Base-by-base conservation (phyloP, 257 asterid species). In the Fraxinus pennsylvanica region DNA sequence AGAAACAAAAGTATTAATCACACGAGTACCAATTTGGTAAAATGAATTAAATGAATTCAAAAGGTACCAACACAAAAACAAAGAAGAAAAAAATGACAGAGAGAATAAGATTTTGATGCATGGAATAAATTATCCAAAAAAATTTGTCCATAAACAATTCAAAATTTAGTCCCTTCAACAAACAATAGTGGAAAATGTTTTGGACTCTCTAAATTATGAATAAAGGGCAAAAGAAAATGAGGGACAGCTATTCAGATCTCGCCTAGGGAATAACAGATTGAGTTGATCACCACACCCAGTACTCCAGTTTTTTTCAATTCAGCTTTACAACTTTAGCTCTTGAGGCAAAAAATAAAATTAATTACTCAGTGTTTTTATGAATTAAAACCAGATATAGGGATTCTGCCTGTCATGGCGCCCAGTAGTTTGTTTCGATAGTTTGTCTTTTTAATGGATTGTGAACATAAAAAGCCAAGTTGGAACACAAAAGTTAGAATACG, bases 1-100 rank as follows among this genome's bases (percentile, higher is more conserved):
- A 7, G 35, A 57, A 36, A 27, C 5, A 71, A 47, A 67, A 22
- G 57, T 22, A 77, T 14, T 6, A 30, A 35, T 52, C 73, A 70
- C 1, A 57, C 38, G 75, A 76, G 66, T 67, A 76, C 72, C 73
- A 36, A 67, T 32, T 50, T 33, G 39, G 68, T 30, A 15, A 70
- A 66, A 8, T 63, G 45, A 63, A 47, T 14, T 47, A 47, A 15
- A 47, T 47, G 59, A 47, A 47, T 47, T 47, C 59, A 5, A 47
- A 47, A 15, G 8, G 59, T 4, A 47, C 59, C 17, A 50, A 57
- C 13, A 57, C 27, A n/a, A 52, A 19, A 57, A 57, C 12, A 57
- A 6, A 57, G 12, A 57, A 57, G 29, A 1, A 57, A 19, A 57
- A 57, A 57, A 1, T n/a, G 25, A 17, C 22, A 52, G 27, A n/a